Evolutionary conservation across 768 basidiomycete genomes (phyloP).

Genomic region (Daedaleopsis sinensis): DNA sequence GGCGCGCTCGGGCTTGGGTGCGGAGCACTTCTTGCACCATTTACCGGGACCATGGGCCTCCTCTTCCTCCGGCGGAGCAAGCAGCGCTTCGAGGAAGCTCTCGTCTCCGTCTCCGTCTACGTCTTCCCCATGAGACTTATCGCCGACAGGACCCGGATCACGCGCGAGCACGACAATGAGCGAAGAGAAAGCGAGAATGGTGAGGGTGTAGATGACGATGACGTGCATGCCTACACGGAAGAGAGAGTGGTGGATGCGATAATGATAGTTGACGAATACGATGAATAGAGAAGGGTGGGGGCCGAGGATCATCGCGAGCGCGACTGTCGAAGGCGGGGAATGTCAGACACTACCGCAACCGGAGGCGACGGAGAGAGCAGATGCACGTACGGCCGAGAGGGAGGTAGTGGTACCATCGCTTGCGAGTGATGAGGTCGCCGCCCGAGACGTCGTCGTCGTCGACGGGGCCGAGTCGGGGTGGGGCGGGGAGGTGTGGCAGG

Average conservation of each 20-base stretch:
- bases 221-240: conserved; percentile 56
- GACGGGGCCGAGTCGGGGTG: conserved; percentile 9
- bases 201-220: conserved; percentile 60
- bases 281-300: conserved; percentile 78
- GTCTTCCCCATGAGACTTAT: conserved; percentile 21
- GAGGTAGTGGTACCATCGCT: conserved; percentile 24
- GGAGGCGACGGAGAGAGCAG: neutral
- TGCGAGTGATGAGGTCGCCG: conserved; percentile 3
- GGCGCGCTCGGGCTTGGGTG: conserved; percentile 76
- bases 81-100: conserved; percentile 62
- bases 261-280: conserved; percentile 68
- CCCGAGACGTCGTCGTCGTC: conserved; percentile 21
- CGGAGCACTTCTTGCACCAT: conserved; percentile 83
- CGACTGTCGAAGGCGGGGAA: conserved; percentile 33
- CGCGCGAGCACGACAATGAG: conserved; percentile 72
- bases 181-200: conserved; percentile 71
- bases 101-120: conserved; percentile 37
- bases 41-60: conserved; percentile 53
- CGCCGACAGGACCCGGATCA: conserved; percentile 69
- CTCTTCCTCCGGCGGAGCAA: conserved; percentile 44
- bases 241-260: conserved; percentile 53
- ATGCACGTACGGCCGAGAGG: conserved; percentile 20
- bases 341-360: too few species aligned
- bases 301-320: conserved; percentile 60
- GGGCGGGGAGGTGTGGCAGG: conserved; percentile 13